Percentiles rank a stretch among this genome's conserved stretches.
These are phyloP conservation scores for Auxenochlorella pyrenoidosa DNA, from an alignment of 139 green algal genomes.

Conservation along the genomic window DNA sequence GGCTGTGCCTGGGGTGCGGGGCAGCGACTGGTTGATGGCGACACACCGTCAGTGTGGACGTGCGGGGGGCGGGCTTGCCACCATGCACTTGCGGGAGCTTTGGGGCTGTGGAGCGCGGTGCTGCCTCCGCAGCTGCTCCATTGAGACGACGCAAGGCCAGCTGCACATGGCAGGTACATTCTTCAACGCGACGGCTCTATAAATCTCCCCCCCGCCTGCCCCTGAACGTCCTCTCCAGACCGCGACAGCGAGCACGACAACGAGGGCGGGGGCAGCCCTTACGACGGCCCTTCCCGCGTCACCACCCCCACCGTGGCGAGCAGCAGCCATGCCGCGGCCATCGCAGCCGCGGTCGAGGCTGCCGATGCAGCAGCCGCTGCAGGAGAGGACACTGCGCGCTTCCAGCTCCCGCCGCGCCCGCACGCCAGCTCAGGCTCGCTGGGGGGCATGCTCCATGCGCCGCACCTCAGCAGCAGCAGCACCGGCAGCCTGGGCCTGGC, in stretches of 20 bases:
- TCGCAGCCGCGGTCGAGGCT: background rate
- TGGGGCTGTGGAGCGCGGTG: too few species aligned
- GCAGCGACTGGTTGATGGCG: too few species aligned
- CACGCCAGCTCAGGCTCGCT: background rate
- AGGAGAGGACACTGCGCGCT: background rate
- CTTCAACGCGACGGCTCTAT: too few species aligned
- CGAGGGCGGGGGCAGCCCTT: background rate
- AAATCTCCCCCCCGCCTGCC: background rate
- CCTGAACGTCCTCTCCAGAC: background rate
- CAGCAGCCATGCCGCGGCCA: background rate
- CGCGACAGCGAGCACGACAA: background rate
- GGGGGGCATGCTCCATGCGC: too few species aligned
- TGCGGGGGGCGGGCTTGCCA: background rate
- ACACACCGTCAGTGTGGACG: too few species aligned
- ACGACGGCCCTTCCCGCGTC: slow-evolving; percentile 28
- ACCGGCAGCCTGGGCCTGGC: background rate
- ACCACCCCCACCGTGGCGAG: background rate
- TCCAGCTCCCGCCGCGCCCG: slow-evolving; percentile 1
- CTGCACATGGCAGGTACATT: too few species aligned
- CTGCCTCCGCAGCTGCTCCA: background rate
- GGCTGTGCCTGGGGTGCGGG: background rate
- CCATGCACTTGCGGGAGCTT: too few species aligned
- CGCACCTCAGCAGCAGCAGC: background rate
- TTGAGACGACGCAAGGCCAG: too few species aligned
- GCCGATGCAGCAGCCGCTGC: background rate